A percentile compares a stretch with the other conserved stretches of the same genome.
Evolutionary conservation across 225 moss, liverwort and hornwort genomes (phyloP).

Genomic region (Rhytidiadelphus loreus): DNA sequence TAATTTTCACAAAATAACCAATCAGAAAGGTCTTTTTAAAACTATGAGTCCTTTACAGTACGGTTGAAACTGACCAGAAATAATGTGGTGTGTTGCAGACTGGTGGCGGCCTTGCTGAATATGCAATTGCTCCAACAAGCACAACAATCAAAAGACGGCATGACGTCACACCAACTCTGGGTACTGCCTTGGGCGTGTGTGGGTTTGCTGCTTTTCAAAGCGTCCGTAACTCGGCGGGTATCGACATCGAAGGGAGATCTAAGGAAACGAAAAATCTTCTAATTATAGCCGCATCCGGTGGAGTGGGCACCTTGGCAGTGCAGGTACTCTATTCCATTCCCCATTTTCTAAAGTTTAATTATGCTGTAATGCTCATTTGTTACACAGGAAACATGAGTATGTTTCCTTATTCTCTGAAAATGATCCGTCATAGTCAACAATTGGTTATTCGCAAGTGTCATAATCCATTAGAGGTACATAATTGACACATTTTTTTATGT

Average conservation of each 20-base stretch:
- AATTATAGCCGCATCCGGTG: constrained; percentile 58
- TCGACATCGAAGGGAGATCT: constrained; percentile 55
- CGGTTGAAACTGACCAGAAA: neutral
- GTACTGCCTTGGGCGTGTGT: constrained; percentile 33
- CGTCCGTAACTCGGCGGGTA: constrained; percentile 51
- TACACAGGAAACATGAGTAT: neutral
- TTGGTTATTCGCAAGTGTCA: neutral
- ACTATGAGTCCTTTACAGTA: neutral
- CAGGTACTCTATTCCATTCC: constrained; percentile 35
- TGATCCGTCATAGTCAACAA: neutral
- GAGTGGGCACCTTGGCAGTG: constrained; percentile 72
- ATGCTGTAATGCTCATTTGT: neutral
- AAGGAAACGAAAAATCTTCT: constrained; percentile 38
- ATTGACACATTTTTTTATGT: too few species aligned
- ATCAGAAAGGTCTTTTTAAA: neutral
- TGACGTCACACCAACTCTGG: constrained; percentile 50
- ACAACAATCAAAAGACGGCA: constrained; percentile 44
- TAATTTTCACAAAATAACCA: neutral
- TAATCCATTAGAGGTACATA: neutral
- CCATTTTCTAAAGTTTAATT: neutral
- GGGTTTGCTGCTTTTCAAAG: constrained; percentile 64
- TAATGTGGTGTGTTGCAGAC: neutral
- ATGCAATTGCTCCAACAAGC: constrained; percentile 47
- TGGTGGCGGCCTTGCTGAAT: constrained; percentile 75
- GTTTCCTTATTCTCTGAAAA: neutral